Conservation (phyloP, 352 stramenopile species). For the Globisporangium splendens region DNA sequence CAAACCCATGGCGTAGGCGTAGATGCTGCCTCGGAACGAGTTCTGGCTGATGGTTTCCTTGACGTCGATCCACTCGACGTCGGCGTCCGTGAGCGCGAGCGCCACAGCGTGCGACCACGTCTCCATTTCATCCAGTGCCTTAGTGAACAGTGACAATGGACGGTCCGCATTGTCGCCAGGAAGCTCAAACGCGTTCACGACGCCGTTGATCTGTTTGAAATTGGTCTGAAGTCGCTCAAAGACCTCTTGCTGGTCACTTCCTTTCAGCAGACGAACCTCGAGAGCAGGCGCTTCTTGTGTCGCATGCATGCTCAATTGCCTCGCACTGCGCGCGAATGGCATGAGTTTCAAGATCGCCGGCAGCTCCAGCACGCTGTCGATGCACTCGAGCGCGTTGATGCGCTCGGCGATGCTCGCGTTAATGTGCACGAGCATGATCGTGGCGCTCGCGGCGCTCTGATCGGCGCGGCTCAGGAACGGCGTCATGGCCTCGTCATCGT, state of each 20-base stretch:
- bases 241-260: constrained; percentile 23
- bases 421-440: constrained; percentile 58
- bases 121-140: constrained; percentile 43
- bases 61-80: constrained; percentile 68
- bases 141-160: constrained; percentile 39
- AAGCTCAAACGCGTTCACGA: constrained; percentile 60
- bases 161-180: constrained; percentile 14
- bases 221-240: constrained; percentile 33
- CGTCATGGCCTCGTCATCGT: constrained; percentile 35
- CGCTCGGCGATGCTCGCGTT: constrained; percentile 21
- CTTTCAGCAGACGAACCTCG: constrained; percentile 59
- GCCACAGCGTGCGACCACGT: constrained; percentile 58
- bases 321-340: constrained; percentile 51
- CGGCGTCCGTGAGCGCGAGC: constrained; percentile 36
- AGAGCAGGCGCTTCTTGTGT: constrained; percentile 36
- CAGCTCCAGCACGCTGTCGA: constrained; percentile 41
- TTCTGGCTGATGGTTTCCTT: constrained; percentile 33
- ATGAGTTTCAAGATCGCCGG: constrained; percentile 67
- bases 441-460: constrained; percentile 26
- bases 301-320: constrained; percentile 4
- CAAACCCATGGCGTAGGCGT: constrained; percentile 11
- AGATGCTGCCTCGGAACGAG: constrained; percentile 19
- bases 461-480: constrained; percentile 57
- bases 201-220: constrained; percentile 37
- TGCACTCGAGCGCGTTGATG: constrained; percentile 41